phyloP scores from a whole-genome alignment of 2,329 filamentous ascomycete species.

The Aureobasidium musti region DNA sequence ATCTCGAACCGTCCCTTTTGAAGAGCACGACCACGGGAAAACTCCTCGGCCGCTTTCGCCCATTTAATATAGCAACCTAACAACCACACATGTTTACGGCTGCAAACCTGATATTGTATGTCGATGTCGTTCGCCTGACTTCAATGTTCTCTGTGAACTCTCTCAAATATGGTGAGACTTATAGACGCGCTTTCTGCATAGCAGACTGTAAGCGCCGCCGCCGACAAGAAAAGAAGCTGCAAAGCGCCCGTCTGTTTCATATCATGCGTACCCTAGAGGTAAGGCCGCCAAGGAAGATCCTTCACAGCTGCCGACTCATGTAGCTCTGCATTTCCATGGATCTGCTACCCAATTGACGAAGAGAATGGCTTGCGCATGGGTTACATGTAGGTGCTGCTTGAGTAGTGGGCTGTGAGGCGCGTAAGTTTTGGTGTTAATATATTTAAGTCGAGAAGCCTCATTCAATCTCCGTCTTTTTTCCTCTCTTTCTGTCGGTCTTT shows the following conservation, averaged over 20 bases:
- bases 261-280: neutral
- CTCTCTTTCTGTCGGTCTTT: too few species aligned
- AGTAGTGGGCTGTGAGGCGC: neutral
- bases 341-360: neutral
- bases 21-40: neutral
- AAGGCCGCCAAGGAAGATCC: neutral
- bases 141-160: neutral
- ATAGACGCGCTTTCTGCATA: neutral
- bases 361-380: neutral
- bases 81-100: neutral
- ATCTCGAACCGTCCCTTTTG: neutral
- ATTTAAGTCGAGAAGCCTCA: neutral
- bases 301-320: neutral
- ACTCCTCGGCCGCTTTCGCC: neutral
- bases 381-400: neutral
- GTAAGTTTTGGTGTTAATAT: neutral
- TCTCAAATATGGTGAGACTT: neutral
- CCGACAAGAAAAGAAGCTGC: neutral
- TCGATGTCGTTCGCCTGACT: too few species aligned
- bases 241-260: constrained; percentile 18
- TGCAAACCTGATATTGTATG: neutral
- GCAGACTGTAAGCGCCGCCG: constrained; percentile 5
- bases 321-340: neutral
- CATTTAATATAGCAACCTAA: neutral
- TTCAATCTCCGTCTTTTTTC: neutral